Conservation (phyloP, 2,329 filamentous ascomycete genomes). For the Pseudogymnoascus destructans region DNA sequence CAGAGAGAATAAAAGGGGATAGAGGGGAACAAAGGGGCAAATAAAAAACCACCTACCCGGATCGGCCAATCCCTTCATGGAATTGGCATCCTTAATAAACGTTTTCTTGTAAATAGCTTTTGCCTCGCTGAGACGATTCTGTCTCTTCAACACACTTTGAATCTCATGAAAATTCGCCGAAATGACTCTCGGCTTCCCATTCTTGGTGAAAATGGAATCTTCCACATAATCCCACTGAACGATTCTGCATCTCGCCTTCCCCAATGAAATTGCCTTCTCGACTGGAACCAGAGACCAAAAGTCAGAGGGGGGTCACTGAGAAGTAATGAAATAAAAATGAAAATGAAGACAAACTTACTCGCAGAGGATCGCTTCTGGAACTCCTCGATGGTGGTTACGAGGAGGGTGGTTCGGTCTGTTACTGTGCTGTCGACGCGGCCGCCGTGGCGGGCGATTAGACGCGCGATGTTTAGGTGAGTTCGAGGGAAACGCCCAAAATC, state of each 20-base stretch:
- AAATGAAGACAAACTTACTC: constrained; percentile 15
- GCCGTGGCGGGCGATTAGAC: constrained; percentile 52
- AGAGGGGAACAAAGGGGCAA: background rate
- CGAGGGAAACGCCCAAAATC: constrained; percentile 34
- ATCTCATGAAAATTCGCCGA: constrained; percentile 17
- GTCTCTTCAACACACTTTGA: constrained; percentile 14
- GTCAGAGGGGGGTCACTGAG: background rate
- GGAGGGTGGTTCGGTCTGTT: constrained; percentile 50
- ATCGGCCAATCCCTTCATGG: constrained; percentile 34
- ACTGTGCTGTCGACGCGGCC: constrained; percentile 43
- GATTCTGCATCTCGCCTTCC: background rate
- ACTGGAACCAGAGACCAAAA: background rate
- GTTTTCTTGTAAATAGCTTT: constrained; percentile 27
- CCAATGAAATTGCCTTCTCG: background rate
- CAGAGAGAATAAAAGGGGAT: no score
- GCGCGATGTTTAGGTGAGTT: constrained; percentile 42
- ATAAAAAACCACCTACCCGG: constrained; percentile 32
- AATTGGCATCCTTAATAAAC: constrained; percentile 23
- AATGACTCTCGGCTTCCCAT: constrained; percentile 20
- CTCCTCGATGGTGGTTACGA: constrained; percentile 52
- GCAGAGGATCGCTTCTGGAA: constrained; percentile 33
- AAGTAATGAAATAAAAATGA: background rate
- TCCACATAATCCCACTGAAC: constrained; percentile 6
- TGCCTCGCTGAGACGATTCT: constrained; percentile 28
- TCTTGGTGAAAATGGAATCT: constrained; percentile 12